A percentile compares a stretch with the other conserved stretches of the same genome.
phyloP scores from a whole-genome alignment of 1,284 basidiomycete genomes.

The Rhodotorula sp. region DNA sequence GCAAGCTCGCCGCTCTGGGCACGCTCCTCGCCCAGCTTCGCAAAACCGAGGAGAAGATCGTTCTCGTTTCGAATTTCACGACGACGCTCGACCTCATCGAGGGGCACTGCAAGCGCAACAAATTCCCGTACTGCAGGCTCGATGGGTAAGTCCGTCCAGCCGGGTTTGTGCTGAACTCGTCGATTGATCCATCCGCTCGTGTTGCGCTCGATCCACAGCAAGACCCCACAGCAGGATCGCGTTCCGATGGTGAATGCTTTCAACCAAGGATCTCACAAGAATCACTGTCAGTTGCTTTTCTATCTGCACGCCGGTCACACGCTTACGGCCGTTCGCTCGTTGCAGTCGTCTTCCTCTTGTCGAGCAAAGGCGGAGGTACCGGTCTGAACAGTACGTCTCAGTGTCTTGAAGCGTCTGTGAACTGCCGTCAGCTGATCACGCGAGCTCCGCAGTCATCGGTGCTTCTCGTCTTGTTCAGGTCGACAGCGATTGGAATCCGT shows the following conservation, averaged over 20 bases:
- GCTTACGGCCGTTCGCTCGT: constrained; percentile 4
- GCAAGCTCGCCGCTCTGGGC: constrained; percentile 77
- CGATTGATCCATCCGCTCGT: not conserved
- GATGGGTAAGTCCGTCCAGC: constrained; percentile 61
- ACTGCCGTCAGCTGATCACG: not conserved
- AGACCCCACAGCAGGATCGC: constrained; percentile 74
- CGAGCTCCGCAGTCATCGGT: constrained; percentile 49
- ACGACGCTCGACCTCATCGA: constrained; percentile 90
- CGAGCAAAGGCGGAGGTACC: constrained; percentile 92
- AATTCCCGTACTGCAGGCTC: constrained; percentile 78
- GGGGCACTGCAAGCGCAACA: constrained; percentile 72
- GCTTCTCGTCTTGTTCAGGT: constrained; percentile 75
- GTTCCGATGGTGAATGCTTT: constrained; percentile 80
- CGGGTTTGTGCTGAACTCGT: not conserved
- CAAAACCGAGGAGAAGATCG: constrained; percentile 81
- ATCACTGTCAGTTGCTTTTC: constrained; percentile 57
- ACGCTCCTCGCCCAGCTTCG: constrained; percentile 67
- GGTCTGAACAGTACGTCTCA: constrained; percentile 72
- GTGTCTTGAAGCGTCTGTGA: constrained; percentile 56
- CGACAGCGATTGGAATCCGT: constrained; percentile 97
- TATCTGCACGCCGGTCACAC: not conserved
- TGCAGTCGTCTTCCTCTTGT: constrained; percentile 80
- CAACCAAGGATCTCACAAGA: constrained; percentile 69
- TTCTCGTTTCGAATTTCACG: constrained; percentile 59
- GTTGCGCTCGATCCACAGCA: constrained; percentile 55